These are phyloP conservation scores for Leccinum fuscescens DNA, from an alignment of 1,284 basidiomycete species.

Conservation along the genomic window DNA sequence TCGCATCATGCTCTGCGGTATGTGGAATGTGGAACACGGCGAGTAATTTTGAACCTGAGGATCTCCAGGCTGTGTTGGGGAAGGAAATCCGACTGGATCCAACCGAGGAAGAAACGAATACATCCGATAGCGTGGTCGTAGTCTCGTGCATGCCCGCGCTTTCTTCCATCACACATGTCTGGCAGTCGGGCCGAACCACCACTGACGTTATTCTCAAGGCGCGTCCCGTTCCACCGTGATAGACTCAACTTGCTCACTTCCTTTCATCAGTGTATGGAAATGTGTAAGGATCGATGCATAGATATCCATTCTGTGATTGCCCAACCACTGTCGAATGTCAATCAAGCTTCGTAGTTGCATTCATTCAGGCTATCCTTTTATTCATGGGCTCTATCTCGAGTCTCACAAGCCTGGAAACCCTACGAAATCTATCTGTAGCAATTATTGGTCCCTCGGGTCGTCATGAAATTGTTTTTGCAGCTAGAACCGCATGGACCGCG, in stretches of 20 bases:
- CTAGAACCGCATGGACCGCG: neutral
- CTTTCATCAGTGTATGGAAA: conserved; percentile 57
- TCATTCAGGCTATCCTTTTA: neutral
- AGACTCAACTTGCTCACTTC: neutral
- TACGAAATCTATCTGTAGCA: neutral
- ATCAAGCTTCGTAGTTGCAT: conserved; percentile 15
- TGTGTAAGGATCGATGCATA: conserved; percentile 64
- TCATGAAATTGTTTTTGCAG: neutral
- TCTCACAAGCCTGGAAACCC: neutral
- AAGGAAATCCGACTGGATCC: conserved; percentile 76
- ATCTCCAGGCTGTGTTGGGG: conserved; percentile 49
- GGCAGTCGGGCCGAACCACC: conserved; percentile 71
- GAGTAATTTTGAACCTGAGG: neutral
- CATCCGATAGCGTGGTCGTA: conserved; percentile 62
- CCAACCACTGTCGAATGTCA: conserved; percentile 51
- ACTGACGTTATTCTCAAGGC: conserved; percentile 54
- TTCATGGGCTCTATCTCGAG: neutral
- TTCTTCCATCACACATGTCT: conserved; percentile 79
- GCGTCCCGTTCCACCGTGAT: conserved; percentile 24
- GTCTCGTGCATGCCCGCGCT: conserved; percentile 88
- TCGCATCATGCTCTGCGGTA: conserved; percentile 75
- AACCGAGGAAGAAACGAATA: conserved; percentile 60
- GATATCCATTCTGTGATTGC: conserved; percentile 76
- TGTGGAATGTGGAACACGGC: conserved; percentile 23
- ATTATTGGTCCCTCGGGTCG: neutral